phyloP scores from a whole-genome alignment of 257 asterid species.

The Ballota nigra region DNA sequence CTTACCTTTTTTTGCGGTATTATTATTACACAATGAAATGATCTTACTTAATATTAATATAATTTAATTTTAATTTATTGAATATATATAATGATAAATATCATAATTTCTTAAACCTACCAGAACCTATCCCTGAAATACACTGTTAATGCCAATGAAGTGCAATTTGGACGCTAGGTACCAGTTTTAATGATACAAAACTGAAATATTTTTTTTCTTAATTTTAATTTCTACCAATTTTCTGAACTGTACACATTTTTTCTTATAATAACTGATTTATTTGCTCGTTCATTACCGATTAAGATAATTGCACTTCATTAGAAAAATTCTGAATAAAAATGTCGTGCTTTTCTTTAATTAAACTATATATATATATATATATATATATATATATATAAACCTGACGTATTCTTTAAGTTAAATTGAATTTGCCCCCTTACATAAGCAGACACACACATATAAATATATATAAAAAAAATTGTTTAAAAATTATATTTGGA shows the following conservation, averaged over 20 bases:
- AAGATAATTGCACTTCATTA: neutral
- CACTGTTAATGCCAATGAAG: neutral
- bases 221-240: neutral
- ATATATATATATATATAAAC: too few species aligned
- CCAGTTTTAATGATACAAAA: neutral
- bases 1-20: too few species aligned
- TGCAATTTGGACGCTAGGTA: neutral
- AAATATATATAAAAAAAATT: too few species aligned
- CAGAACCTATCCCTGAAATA: neutral
- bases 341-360: too few species aligned
- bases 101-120: constrained; percentile 1
- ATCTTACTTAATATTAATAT: neutral
- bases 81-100: neutral
- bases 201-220: neutral
- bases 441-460: too few species aligned
- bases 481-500: too few species aligned
- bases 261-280: too few species aligned
- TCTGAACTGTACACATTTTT: neutral
- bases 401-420: too few species aligned
- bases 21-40: neutral
- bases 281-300: neutral
- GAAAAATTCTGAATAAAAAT: too few species aligned
- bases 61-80: neutral
- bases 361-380: too few species aligned
- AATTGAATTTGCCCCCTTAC: too few species aligned